Base-by-base conservation (phyloP, 1,284 basidiomycete genomes). In the Ceratobasidium papillatum region DNA sequence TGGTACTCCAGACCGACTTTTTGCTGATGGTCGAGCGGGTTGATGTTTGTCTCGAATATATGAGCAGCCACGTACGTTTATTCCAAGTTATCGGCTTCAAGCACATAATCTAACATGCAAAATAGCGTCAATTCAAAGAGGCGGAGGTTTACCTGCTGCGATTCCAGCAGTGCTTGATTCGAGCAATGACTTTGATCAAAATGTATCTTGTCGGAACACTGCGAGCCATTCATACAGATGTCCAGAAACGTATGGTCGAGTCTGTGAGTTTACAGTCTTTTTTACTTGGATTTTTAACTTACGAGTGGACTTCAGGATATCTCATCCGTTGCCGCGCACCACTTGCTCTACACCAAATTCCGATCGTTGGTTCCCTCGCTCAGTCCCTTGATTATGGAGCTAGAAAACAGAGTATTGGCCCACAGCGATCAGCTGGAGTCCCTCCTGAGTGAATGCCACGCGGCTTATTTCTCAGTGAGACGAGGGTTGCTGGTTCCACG, bases 101-200 rank as follows among this genome's bases (percentile, higher is more conserved):
- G 47, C 30, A 58, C 49, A 73, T 72, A 19, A 64, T 56, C 27
- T 61, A 14, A 45, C 59, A 8, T 25, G 7, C 8, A 51, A 61
- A 25, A 41, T 79, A 98, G 94, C 88, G 94, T 78, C 91, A 95
- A 81, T 98, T 91, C 83, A 88, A 88, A 78, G 96, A 98, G 84
- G 90, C 95, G 11, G 94, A 97, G 79, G 85, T 98, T 22, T 98
- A 97, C 81, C 85, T 97, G 9, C 86, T 98, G 25, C 90, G 96
- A 30, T 98, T 96, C 83, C 95, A 96, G 79, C 96, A 98, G 83
- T 98, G 96, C 82, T 91, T 98, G 87, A 96, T 94, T 0, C 89
- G 96, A 43, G 93, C 94, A 27, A 97, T 98, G 95, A 97, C 95
- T 0, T 86, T 98, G 65, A 94, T 98, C 84, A 96, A 94, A 81